Conservation (phyloP, 2,329 filamentous ascomycete species). For the Alternaria infectoria region DNA sequence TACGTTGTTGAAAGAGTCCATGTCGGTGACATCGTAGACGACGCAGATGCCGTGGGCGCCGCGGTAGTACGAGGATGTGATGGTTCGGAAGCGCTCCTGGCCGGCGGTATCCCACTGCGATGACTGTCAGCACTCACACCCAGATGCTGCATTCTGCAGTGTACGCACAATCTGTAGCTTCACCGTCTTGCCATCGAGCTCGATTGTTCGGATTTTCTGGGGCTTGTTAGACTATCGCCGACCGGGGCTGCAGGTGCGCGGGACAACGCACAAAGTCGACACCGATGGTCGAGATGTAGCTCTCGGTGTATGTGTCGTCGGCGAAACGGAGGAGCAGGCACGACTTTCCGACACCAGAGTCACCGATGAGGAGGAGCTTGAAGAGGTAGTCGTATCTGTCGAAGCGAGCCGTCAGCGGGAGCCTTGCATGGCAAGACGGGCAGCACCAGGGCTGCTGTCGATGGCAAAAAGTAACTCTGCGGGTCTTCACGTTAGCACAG, state of each 20-base stretch:
- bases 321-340: constrained; percentile 97
- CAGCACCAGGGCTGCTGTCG: constrained; percentile 5
- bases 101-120: constrained; percentile 96
- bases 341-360: constrained; percentile 99
- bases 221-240: constrained; percentile 30
- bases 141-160: neutral
- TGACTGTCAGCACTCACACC: constrained; percentile 20
- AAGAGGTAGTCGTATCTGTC: constrained; percentile 99
- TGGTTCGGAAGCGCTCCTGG: constrained; percentile 99
- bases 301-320: constrained; percentile 91
- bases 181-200: constrained; percentile 99
- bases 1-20: constrained; percentile 99
- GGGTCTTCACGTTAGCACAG: constrained; percentile 32
- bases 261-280: constrained; percentile 75
- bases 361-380: constrained; percentile 99
- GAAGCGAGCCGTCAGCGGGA: constrained; percentile 28
- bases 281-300: constrained; percentile 99
- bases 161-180: constrained; percentile 86
- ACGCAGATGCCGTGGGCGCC: constrained; percentile 99
- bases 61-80: constrained; percentile 99
- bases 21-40: constrained; percentile 99
- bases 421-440: constrained; percentile 3
- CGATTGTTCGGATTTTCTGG: constrained; percentile 99
- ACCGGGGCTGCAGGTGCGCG: constrained; percentile 40
- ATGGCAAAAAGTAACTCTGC: constrained; percentile 30